Evolutionary conservation across 192 early-diverging fungal genomes (phyloP).

Genomic region (Spinellus fusiger): DNA sequence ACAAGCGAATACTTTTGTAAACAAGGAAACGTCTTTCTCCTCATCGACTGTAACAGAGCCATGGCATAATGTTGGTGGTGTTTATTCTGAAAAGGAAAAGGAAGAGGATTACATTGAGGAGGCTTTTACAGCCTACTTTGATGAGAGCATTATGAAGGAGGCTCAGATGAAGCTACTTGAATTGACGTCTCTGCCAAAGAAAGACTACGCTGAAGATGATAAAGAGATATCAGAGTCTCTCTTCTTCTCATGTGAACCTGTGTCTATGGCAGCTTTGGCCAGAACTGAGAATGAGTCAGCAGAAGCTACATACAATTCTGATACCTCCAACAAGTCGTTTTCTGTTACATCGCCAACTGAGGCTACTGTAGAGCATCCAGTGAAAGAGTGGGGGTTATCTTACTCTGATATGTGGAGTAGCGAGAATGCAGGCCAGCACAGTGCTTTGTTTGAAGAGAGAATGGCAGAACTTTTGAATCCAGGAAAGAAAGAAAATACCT

Average conservation of each 20-base stretch:
- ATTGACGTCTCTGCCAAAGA: not conserved
- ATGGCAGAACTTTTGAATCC: not conserved
- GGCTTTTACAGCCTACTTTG: conserved; percentile 1
- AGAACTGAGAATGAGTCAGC: too few relatives aligned
- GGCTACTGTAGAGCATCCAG: too few relatives aligned
- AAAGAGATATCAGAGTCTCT: not conserved
- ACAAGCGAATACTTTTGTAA: not conserved
- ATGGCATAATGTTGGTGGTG: not conserved
- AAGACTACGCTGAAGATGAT: not conserved
- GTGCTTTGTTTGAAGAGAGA: not conserved
- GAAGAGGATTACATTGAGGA: not conserved
- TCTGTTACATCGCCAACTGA: too few relatives aligned
- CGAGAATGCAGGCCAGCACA: not conserved
- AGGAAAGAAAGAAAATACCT: not conserved
- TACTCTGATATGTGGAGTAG: not conserved
- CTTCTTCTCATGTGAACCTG: too few relatives aligned
- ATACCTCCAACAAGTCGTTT: too few relatives aligned
- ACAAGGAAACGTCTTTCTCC: not conserved
- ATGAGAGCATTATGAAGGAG: not conserved
- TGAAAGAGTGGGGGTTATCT: not conserved
- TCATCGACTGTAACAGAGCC: not conserved
- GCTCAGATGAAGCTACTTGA: not conserved
- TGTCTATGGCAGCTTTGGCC: too few relatives aligned
- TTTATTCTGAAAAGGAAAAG: not conserved
- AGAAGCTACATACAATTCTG: too few relatives aligned